Evolutionary conservation across 805 yeast species (phyloP), one percentile per base, ranked within the genome.

Genomic region (Teunomyces atbi): DNA sequence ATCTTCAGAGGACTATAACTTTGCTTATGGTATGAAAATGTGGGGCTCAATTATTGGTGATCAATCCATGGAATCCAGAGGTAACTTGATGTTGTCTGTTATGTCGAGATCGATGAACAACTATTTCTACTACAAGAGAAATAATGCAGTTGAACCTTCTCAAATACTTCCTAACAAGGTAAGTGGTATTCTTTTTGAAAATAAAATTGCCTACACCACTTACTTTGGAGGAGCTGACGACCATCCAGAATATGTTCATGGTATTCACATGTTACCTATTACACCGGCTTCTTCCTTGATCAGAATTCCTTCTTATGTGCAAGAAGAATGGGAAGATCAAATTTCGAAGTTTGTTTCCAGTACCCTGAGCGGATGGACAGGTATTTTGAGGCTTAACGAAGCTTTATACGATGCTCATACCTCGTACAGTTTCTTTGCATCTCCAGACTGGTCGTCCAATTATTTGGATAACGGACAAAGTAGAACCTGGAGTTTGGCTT

Each of bases 381-480:
- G 92, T 19, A 76, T 76, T 20, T 54, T 74, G 47, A 62, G 65
- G 61, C 56, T 74, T 41, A 74, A 77, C 53, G 66, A 66, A 37
- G 82, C 81, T 0, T 53, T 77, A 39, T 61, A 56, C 46, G 78
- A 78, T 50, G 74, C 81, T 0, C 43, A 46, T 19, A 42, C 58
- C 1, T 62, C 81, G 0, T 77, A 74, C 59, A 54, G 53, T 0
- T 77, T 75, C 55, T 78, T 78, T 57, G 55, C 73, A 18, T 54
- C 55, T 12, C 43, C 55, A 3, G 41, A 46, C 34, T 73, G 69
- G 47, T 20, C 53, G 43, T 62, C 65, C 39, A 55, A 57, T 11
- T 76, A 74, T 63, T 65, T 82, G 51, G 87, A 82, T 53, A 73
- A 78, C 49, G 88, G 87, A 21, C 81, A 78, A 74, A 78, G 84